Evolutionary conservation across 2,329 filamentous ascomycete species (phyloP).

Genomic region (Aspergillus fumigatiaffinis): DNA sequence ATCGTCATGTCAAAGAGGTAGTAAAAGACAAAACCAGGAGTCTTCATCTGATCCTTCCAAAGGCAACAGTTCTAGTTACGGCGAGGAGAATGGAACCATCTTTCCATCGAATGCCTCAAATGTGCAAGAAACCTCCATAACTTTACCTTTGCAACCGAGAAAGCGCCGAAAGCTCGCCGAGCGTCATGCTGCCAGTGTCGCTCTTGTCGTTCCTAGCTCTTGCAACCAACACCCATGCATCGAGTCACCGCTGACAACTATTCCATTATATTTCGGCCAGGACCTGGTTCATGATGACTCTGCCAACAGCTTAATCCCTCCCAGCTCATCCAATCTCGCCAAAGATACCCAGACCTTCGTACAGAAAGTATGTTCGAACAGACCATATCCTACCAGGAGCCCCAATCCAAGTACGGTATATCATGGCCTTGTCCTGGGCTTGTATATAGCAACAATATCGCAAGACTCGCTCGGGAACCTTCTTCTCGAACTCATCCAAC

Average conservation of each 20-base stretch:
- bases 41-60: background rate
- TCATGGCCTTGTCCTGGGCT: constrained; percentile 15
- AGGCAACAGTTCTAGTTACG: background rate
- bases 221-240: background rate
- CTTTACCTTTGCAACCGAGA: background rate
- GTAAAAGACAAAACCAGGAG: constrained; percentile 7
- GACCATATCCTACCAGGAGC: background rate
- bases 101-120: background rate
- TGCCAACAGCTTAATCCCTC: background rate
- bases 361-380: background rate
- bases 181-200: background rate
- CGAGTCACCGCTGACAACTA: constrained; percentile 21
- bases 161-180: background rate
- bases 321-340: background rate
- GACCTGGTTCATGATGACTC: background rate
- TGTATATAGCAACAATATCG: constrained; percentile 25
- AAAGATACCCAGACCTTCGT: background rate
- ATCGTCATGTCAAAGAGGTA: constrained; percentile 9
- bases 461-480: constrained; percentile 17
- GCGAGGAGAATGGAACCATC: background rate
- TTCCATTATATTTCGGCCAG: constrained; percentile 24
- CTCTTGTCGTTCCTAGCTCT: background rate
- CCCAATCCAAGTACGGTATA: background rate
- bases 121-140: background rate
- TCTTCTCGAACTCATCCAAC: constrained; percentile 20